These are phyloP conservation scores for Coemansia sp. DNA, from an alignment of 192 early-diverging fungal genomes.

Conservation along the genomic window DNA sequence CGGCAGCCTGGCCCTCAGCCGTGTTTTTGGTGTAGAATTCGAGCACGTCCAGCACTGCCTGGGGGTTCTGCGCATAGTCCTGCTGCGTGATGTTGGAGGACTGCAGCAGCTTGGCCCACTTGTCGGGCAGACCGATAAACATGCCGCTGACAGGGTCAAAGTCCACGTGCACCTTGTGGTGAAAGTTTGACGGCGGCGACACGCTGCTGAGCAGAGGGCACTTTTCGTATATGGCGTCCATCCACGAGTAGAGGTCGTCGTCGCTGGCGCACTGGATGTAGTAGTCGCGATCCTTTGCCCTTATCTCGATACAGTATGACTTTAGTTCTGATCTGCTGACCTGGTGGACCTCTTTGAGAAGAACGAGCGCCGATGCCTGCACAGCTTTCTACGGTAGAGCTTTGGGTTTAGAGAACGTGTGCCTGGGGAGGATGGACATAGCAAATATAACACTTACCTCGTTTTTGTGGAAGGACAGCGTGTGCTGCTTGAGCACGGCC, in stretches of 20 bases:
- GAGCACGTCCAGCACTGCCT: conserved; percentile 95
- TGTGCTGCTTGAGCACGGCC: conserved; percentile 82
- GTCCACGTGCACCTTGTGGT: conserved; percentile 59
- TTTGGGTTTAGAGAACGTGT: no score
- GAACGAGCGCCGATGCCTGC: conserved; percentile 85
- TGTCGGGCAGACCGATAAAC: conserved; percentile 83
- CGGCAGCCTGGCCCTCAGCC: conserved; percentile 43
- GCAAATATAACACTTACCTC: conserved; percentile 63
- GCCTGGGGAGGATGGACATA: background rate
- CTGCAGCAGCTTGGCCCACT: conserved; percentile 92
- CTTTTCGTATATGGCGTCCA: conserved; percentile 92
- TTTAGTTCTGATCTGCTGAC: conserved; percentile 88
- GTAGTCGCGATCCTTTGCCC: conserved; percentile 91
- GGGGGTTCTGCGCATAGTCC: conserved; percentile 96
- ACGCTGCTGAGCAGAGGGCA: conserved; percentile 51
- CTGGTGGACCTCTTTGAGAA: conserved; percentile 87
- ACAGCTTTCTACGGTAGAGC: conserved; percentile 29
- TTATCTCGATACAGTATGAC: conserved; percentile 91
- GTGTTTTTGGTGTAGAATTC: conserved; percentile 96
- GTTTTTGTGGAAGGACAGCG: conserved; percentile 89
- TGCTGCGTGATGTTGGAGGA: conserved; percentile 94
- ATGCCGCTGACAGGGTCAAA: conserved; percentile 59
- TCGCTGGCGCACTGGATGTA: conserved; percentile 91
- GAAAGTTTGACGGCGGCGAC: conserved; percentile 57
- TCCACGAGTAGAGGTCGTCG: conserved; percentile 97